Evolutionary conservation across 768 basidiomycete genomes (phyloP).

Genomic region (Pleurotus pulmonarius): DNA sequence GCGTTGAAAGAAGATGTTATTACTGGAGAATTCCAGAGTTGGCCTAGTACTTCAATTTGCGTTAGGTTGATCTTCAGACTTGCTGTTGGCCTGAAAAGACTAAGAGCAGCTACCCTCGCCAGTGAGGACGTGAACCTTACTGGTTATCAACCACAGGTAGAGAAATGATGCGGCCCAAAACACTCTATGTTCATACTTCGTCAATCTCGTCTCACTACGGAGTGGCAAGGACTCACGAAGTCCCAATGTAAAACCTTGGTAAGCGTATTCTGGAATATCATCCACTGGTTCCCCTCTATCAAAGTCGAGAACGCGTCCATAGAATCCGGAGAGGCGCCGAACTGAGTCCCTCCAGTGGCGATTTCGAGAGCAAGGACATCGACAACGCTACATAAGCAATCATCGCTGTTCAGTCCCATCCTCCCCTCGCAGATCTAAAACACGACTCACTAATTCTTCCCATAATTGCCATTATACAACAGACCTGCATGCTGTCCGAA

Average conservation of each 20-base stretch:
- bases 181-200: conserved; percentile 1
- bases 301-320: conserved; percentile 36
- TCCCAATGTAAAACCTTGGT: conserved; percentile 47
- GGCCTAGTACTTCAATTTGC: conserved; percentile 32
- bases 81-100: conserved; percentile 27
- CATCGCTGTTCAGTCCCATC: too few relatives aligned
- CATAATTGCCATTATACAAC: conserved; percentile 42
- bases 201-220: background rate
- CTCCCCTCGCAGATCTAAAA: too few relatives aligned
- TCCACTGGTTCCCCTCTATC: conserved; percentile 44
- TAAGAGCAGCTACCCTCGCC: background rate
- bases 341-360: conserved; percentile 40
- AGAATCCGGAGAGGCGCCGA: conserved; percentile 16
- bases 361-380: conserved; percentile 46
- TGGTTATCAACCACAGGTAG: conserved; percentile 33
- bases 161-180: conserved; percentile 17
- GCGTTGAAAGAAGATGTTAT: conserved; percentile 23
- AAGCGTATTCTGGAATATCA: conserved; percentile 40
- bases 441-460: conserved; percentile 13
- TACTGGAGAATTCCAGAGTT: conserved; percentile 30
- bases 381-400: conserved; percentile 27
- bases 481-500: conserved; percentile 36
- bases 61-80: conserved; percentile 38
- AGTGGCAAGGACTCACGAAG: conserved; percentile 27
- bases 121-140: conserved; percentile 3